Evolutionary conservation across 2,329 filamentous ascomycete species (phyloP), one percentile per base, ranked within the genome.

Genomic region (Monosporascus sp.): DNA sequence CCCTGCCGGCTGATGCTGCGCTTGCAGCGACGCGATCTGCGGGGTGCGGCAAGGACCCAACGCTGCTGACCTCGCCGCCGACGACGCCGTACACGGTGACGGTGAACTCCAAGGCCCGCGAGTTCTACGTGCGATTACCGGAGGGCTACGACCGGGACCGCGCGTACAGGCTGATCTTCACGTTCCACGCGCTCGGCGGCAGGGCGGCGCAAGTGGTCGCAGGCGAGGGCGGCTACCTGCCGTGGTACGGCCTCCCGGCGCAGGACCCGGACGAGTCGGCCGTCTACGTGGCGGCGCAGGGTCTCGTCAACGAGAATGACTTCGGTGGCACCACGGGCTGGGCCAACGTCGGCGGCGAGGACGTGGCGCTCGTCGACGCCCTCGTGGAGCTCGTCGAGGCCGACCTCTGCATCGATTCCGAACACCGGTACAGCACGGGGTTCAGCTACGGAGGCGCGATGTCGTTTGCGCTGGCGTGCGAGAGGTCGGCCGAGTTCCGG

Each of bases 371-470:
- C 59, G 58, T 70, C 37, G 65, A 69, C 53, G 55, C 59, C 2
- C 63, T 72, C 44, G 58, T 69, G 44, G 58, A 65, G 44, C 54
- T 61, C 26, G 58, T 72, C 26, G 68, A 72, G 50, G 58, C 55
- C 8, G 65, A 68, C 48, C 66, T 72, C 45, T 73, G 71, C 52
- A 58, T 72, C 41, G 64, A 73, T 55, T 57, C 64, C 44, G 62
- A 56, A 20, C 63, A 63, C 35, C 65, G 68, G 52, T 72, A 70
- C 60, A 63, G 68, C 7, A 67, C 67, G 2, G 70, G 70, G 37
- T 72, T 70, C 58, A 68, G 64, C 50, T 72, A 69, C 60, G 70
- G 70, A 43, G 70, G 60, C 40, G 67, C 66, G 51, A 72, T 73
- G 69, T 65, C 63, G 3, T 72, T 67, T 55, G 58, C 66, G 9